A percentile compares a stretch with the other conserved stretches of the same genome.
These are phyloP conservation scores for Straminergon stramineum DNA, from an alignment of 225 moss, liverwort and hornwort genomes.

Conservation along the genomic window DNA sequence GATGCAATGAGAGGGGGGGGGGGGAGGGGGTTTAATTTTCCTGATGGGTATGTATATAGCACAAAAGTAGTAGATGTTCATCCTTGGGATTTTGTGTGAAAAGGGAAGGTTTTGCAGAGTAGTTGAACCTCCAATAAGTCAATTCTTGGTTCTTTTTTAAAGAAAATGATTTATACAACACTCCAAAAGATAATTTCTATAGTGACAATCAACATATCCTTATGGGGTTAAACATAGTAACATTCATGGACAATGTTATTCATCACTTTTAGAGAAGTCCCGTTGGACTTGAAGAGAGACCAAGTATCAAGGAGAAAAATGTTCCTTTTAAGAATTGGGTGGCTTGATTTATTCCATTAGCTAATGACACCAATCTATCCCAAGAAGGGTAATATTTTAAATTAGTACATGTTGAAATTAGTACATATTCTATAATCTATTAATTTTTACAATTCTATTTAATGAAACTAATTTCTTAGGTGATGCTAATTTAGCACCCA, in stretches of 20 bases:
- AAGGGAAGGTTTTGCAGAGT: no score
- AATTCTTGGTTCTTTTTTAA: not conserved
- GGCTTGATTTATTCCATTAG: no score
- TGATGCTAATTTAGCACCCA: not conserved
- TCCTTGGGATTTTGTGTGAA: no score
- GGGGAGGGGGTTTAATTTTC: no score
- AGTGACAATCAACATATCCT: accelerated
- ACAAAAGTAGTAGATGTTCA: no score
- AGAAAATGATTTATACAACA: accelerated
- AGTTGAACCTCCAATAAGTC: not conserved
- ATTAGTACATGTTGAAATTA: not conserved
- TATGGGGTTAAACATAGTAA: accelerated
- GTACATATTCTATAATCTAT: not conserved
- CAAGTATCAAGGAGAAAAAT: not conserved
- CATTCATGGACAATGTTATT: not conserved
- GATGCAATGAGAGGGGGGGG: no score
- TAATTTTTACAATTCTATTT: no score
- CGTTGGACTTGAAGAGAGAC: not conserved
- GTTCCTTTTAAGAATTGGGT: accelerated
- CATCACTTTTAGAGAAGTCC: not conserved
- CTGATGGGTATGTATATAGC: no score
- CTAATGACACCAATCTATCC: not conserved
- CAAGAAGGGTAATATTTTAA: no score
- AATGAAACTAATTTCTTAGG: not conserved
- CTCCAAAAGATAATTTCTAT: not conserved